Evolutionary conservation across 2,329 filamentous ascomycete species (phyloP).

Genomic region (Penicillium sp.): DNA sequence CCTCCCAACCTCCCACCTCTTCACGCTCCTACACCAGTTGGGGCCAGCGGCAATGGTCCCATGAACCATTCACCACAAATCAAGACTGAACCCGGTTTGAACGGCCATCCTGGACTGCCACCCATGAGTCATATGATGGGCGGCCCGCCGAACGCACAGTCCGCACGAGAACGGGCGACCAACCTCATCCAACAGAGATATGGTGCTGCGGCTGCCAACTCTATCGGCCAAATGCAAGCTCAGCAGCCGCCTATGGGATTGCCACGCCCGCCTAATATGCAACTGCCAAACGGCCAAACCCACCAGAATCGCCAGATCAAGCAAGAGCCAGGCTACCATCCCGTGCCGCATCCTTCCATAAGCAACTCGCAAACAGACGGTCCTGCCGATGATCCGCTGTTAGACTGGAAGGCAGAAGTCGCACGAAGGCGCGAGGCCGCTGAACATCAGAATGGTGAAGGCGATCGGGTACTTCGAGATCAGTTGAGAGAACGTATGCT

Average conservation of each 20-base stretch:
- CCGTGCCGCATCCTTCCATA: conserved; percentile 45
- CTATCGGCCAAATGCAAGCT: conserved; percentile 50
- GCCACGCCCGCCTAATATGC: conserved; percentile 37
- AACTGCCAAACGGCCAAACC: conserved; percentile 44
- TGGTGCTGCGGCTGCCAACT: conserved; percentile 47
- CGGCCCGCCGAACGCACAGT: conserved; percentile 47
- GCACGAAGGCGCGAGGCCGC: conserved; percentile 48
- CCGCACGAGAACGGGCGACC: conserved; percentile 61
- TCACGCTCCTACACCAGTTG: conserved; percentile 28
- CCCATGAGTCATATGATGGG: conserved; percentile 42
- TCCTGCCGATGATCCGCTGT: conserved; percentile 63
- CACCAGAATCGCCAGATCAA: conserved; percentile 44
- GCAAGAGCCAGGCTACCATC: conserved; percentile 43
- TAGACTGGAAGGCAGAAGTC: conserved; percentile 57
- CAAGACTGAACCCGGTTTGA: conserved; percentile 58
- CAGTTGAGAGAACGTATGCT: conserved; percentile 48
- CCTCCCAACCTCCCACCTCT: conserved; percentile 34
- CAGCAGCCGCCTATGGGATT: conserved; percentile 43
- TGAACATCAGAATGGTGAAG: conserved; percentile 38
- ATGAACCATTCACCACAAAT: conserved; percentile 48
- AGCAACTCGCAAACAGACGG: conserved; percentile 76
- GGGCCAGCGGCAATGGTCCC: conserved; percentile 25
- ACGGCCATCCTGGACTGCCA: conserved; percentile 39
- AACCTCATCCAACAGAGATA: conserved; percentile 56
- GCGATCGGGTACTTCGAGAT: conserved; percentile 47